Percentiles rank a stretch among this genome's conserved stretches.
Evolutionary conservation across 148 eudicot species (phyloP).

Genomic region (Amaranthus hypochondriacus): DNA sequence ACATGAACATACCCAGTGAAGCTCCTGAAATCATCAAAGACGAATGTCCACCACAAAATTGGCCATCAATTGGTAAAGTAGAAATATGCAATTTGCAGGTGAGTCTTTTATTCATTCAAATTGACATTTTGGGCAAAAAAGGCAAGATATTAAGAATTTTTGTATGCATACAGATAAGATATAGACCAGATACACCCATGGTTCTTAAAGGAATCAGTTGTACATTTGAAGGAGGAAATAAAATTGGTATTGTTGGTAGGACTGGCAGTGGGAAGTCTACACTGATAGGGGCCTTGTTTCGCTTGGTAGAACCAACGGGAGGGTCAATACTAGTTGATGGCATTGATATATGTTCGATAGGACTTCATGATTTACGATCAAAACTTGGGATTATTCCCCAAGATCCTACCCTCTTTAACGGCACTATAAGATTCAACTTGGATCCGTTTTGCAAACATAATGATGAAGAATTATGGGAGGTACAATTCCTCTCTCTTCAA

Average conservation of each 20-base stretch:
- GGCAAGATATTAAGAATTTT: conserved; percentile 2
- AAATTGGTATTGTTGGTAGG: conserved; percentile 79
- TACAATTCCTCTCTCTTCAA: conserved; percentile 9
- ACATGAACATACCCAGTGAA: conserved; percentile 78
- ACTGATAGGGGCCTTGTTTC: conserved; percentile 78
- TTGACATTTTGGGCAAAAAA: neutral
- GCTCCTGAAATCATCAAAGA: conserved; percentile 69
- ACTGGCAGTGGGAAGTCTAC: conserved; percentile 93
- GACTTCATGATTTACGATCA: conserved; percentile 82
- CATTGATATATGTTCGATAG: conserved; percentile 64
- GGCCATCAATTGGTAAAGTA: conserved; percentile 77
- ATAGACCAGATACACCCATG: conserved; percentile 60
- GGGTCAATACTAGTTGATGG: conserved; percentile 74
- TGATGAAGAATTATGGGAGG: conserved; percentile 87
- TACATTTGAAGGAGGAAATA: conserved; percentile 79
- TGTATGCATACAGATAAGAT: conserved; percentile 33
- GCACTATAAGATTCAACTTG: conserved; percentile 75
- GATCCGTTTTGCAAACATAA: conserved; percentile 59
- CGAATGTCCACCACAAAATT: conserved; percentile 55
- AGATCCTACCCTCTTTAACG: conserved; percentile 85
- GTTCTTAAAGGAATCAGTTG: conserved; percentile 78
- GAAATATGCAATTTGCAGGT: conserved; percentile 73
- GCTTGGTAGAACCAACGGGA: conserved; percentile 68
- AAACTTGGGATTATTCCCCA: conserved; percentile 80
- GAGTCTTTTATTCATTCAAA: neutral